Conservation (phyloP, 352 stramenopile species). For the Phytophthora multivora region DNA sequence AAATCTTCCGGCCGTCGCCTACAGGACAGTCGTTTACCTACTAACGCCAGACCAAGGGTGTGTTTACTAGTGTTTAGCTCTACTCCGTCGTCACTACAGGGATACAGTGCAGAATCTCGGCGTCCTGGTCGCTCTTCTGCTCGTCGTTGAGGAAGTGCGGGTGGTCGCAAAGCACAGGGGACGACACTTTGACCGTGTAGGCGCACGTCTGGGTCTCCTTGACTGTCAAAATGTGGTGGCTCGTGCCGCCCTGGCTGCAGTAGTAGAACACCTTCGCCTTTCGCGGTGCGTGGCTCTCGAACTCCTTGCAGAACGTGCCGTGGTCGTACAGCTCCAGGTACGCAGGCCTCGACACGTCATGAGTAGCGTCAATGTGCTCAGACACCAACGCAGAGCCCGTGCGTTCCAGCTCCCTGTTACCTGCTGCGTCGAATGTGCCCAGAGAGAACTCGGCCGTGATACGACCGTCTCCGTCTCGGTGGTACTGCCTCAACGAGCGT, state of each 20-base stretch:
- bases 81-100: constrained; percentile 27
- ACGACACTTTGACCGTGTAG: constrained; percentile 84
- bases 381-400: constrained; percentile 56
- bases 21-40: no score
- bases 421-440: constrained; percentile 49
- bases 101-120: constrained; percentile 78
- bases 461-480: constrained; percentile 65
- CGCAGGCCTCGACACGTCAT: constrained; percentile 69
- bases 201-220: constrained; percentile 86
- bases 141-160: constrained; percentile 83
- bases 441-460: constrained; percentile 76
- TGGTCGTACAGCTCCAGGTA: constrained; percentile 74
- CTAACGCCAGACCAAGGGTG: no score
- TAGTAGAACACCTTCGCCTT: constrained; percentile 79
- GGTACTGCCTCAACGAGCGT: constrained; percentile 72
- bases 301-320: constrained; percentile 78
- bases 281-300: constrained; percentile 58
- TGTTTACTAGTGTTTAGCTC: constrained; percentile 1
- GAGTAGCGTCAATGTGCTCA: constrained; percentile 81
- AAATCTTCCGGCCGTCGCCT: no score
- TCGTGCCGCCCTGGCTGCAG: constrained; percentile 68
- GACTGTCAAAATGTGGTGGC: constrained; percentile 73
- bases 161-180: constrained; percentile 75
- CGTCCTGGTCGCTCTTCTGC: constrained; percentile 50
- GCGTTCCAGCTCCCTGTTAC: constrained; percentile 57